Evolutionary conservation across 768 basidiomycete species (phyloP).

Genomic region (Coprinopsis cinerea): DNA sequence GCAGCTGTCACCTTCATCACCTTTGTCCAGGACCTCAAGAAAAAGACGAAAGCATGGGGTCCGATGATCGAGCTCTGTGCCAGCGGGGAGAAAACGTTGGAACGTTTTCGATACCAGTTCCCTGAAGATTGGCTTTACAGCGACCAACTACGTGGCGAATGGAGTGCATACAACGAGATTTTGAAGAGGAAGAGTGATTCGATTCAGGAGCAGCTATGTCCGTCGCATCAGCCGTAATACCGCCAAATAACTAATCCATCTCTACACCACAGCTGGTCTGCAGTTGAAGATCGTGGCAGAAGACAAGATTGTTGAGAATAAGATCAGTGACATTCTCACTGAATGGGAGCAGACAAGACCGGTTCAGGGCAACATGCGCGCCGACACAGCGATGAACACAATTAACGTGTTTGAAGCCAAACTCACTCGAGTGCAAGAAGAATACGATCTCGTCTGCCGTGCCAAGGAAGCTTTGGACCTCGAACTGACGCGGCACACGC

Average conservation of each 20-base stretch:
- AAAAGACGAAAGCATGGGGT: constrained; percentile 93
- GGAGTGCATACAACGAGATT: constrained; percentile 98
- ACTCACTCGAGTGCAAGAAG: constrained; percentile 83
- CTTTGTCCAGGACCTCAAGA: constrained; percentile 98
- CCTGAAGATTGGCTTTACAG: constrained; percentile 97
- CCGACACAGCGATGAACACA: constrained; percentile 93
- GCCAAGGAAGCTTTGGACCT: constrained; percentile 97
- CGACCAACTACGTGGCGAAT: constrained; percentile 95
- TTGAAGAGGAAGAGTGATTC: constrained; percentile 96
- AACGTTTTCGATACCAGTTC: constrained; percentile 95
- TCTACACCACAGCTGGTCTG: constrained; percentile 69
- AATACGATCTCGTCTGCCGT: constrained; percentile 90
- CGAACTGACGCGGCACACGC: constrained; percentile 83
- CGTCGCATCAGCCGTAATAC: constrained; percentile 16
- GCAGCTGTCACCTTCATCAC: constrained; percentile 99
- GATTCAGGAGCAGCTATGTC: constrained; percentile 96
- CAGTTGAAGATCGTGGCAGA: constrained; percentile 99
- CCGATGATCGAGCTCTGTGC: constrained; percentile 94
- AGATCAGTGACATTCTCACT: constrained; percentile 80
- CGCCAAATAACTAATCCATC: neutral
- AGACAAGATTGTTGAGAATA: constrained; percentile 96
- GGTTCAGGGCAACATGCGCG: constrained; percentile 93
- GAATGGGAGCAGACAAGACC: constrained; percentile 98
- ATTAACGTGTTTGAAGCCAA: constrained; percentile 95
- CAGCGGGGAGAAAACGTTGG: constrained; percentile 93